Conservation (phyloP, 805 yeast genomes). For the Zygotorulaspora chibaensis region DNA sequence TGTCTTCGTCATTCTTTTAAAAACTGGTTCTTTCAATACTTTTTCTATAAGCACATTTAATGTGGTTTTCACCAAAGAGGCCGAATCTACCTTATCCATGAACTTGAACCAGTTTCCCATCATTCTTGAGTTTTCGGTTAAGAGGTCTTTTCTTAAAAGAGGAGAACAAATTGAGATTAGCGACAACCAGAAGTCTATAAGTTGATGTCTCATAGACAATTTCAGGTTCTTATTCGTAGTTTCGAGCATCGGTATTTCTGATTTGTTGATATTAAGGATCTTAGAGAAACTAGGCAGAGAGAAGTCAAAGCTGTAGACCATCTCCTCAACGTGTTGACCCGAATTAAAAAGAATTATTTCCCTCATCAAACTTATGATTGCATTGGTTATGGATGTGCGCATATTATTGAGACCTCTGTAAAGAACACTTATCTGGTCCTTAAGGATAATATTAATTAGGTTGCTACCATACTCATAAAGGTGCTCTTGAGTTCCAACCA, state of each 20-base stretch:
- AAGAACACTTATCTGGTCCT: slow-evolving; percentile 54
- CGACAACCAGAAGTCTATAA: slow-evolving; percentile 58
- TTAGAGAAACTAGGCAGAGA: slow-evolving; percentile 57
- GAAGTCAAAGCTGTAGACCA: slow-evolving; percentile 66
- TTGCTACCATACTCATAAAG: slow-evolving; percentile 21
- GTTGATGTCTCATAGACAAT: slow-evolving; percentile 51
- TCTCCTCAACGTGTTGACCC: slow-evolving; percentile 50
- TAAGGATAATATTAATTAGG: slow-evolving; percentile 47
- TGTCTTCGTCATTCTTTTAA: slow-evolving; percentile 65
- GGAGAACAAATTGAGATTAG: slow-evolving; percentile 49
- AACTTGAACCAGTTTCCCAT: slow-evolving; percentile 66
- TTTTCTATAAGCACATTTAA: slow-evolving; percentile 45
- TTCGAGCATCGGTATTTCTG: slow-evolving; percentile 39
- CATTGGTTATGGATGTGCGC: slow-evolving; percentile 56
- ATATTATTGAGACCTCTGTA: slow-evolving; percentile 61
- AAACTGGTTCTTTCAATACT: slow-evolving; percentile 55
- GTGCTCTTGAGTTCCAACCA: slow-evolving; percentile 18
- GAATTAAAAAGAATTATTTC: slow-evolving; percentile 47
- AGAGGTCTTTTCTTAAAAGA: slow-evolving; percentile 58
- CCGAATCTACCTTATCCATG: slow-evolving; percentile 51
- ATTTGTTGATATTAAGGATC: slow-evolving; percentile 49
- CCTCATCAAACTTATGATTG: slow-evolving; percentile 54
- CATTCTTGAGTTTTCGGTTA: slow-evolving; percentile 53
- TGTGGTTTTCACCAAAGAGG: slow-evolving; percentile 38
- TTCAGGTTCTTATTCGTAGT: slow-evolving; percentile 35